phyloP scores from a whole-genome alignment of 2,329 filamentous ascomycete species.

The Aureobasidium uvarum region DNA sequence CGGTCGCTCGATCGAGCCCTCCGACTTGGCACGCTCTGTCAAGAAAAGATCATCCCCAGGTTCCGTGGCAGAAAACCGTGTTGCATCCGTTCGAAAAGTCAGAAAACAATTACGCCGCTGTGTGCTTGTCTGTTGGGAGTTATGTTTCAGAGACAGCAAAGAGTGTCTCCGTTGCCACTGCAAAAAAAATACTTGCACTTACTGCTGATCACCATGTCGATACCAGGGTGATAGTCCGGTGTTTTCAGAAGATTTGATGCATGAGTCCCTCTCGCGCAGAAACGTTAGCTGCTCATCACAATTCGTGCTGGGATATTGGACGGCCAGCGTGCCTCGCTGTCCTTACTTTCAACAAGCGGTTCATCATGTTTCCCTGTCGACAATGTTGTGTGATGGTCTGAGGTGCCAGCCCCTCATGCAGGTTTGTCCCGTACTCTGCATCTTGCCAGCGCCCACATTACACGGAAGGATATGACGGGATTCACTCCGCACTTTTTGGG shows the following conservation, averaged over 20 bases:
- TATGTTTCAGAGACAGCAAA: not conserved
- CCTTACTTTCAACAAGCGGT: slow-evolving; percentile 2
- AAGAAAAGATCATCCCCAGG: slow-evolving; percentile 2
- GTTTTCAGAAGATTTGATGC: slow-evolving; percentile 26
- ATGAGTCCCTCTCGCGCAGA: slow-evolving; percentile 8
- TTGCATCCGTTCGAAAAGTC: slow-evolving; percentile 5
- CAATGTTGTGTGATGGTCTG: slow-evolving; percentile 8
- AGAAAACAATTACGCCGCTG: not conserved
- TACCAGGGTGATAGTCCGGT: not conserved
- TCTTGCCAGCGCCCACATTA: not conserved
- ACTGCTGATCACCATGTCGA: not conserved
- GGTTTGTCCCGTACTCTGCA: not conserved
- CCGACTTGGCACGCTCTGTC: slow-evolving; percentile 14
- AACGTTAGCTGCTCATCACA: slow-evolving; percentile 24
- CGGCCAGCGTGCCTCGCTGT: not conserved
- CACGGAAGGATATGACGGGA: not conserved
- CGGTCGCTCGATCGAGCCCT: slow-evolving; percentile 14
- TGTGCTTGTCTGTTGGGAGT: not conserved
- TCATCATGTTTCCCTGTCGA: not conserved
- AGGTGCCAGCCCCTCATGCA: not conserved
- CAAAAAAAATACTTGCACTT: not conserved
- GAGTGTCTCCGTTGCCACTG: not conserved
- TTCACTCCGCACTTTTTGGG: slow-evolving; percentile 4
- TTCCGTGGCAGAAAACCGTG: slow-evolving; percentile 14
- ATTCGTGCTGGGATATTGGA: slow-evolving; percentile 3